These are phyloP conservation scores for Tolypocladium capitatum DNA, from an alignment of 2,329 filamentous ascomycete species.

Conservation along the genomic window DNA sequence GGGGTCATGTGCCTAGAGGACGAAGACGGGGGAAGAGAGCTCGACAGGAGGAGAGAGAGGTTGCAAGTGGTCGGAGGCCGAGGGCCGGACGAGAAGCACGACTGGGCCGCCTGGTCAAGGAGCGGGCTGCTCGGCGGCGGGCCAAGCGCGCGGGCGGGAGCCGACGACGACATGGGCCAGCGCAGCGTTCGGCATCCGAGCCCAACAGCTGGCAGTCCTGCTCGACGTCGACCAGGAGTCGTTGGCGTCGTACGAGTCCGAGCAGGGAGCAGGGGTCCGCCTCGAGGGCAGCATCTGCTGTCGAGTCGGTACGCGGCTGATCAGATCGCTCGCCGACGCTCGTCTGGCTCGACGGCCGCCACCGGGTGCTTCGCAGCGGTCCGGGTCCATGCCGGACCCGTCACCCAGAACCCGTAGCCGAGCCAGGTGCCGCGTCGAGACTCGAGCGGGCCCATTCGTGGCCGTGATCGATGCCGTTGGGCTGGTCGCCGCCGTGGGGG, in stretches of 20 bases:
- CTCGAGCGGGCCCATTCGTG: neutral
- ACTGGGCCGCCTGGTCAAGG: neutral
- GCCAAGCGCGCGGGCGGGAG: too few species aligned
- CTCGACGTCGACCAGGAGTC: neutral
- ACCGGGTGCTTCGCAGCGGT: neutral
- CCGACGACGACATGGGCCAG: neutral
- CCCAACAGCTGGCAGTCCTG: neutral
- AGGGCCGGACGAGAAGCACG: neutral
- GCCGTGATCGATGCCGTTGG: neutral
- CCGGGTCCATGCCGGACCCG: neutral
- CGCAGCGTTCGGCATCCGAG: neutral
- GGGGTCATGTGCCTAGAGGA: too few species aligned
- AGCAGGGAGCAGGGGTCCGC: neutral
- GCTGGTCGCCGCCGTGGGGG: neutral
- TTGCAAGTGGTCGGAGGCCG: neutral
- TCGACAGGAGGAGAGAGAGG: neutral
- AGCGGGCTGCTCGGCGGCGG: neutral
- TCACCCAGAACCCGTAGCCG: too few species aligned
- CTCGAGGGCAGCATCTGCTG: too few species aligned
- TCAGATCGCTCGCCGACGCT: constrained; percentile 3
- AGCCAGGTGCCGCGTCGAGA: neutral
- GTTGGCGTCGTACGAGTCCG: neutral
- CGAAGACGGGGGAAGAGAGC: neutral
- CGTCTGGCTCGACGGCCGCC: neutral
- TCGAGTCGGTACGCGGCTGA: neutral